Evolutionary conservation across 2,329 filamentous ascomycete species (phyloP), one percentile per base, ranked within the genome.

Genomic region (Phyllosticta capitalensis): DNA sequence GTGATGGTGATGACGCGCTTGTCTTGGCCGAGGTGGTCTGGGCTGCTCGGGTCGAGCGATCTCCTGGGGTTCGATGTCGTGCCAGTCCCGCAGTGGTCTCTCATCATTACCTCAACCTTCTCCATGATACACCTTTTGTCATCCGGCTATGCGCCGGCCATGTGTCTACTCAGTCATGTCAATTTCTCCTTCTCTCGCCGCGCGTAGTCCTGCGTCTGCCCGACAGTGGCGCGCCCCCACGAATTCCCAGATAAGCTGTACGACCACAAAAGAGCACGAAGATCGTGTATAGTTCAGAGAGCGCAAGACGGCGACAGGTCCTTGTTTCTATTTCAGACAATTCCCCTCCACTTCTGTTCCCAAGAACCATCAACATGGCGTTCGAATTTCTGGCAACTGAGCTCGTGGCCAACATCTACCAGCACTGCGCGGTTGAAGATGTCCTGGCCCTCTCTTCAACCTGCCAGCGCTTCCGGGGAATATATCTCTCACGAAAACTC

Each of bases 341-440:
- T 55, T 28, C 33, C 19, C 19, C 14, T 22, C 33, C 19, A 28
- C 14, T 22, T 21, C 21, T 38, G 14, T 3, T 14, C 22, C 20
- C 48, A 20, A 19, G 22, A n/a, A 49, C 26, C 56, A 33, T 17
- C 53, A 22, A n/a, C 60, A 85, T 85, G 82, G 66, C 76, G 56
- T 76, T 85, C 72, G 74, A 81, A 65, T 66, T 76, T 57, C 74
- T 86, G 24, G 77, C 83, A 22, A 82, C 80, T 66, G 83, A 85
- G 72, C 76, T 84, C 58, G 66, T 84, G 60, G 74, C 80, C 62
- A 79, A 83, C 59, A 75, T 86, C 57, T 83, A 80, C 68, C 74
- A 78, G 60, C 81, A 76, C 56, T 78, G 80, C 65, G 76, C 78
- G 30, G 71, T 85, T 54, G 68, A 73, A 61, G 81, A 83, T 64